A percentile compares a stretch with the other conserved stretches of the same genome.
Evolutionary conservation across 1,284 basidiomycete genomes (phyloP).

Genomic region (Trametes versicolor): DNA sequence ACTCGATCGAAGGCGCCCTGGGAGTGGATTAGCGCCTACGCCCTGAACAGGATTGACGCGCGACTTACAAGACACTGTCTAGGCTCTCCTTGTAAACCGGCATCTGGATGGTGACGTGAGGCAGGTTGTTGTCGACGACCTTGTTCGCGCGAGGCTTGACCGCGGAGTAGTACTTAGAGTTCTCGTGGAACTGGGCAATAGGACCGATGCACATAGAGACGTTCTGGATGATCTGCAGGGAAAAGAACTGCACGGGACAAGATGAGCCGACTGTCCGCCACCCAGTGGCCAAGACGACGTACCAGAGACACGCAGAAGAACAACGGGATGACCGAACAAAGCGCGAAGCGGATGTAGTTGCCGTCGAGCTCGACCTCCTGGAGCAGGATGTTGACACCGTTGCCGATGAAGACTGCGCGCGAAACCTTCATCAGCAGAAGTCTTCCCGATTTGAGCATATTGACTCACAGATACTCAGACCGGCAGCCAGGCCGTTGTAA

Average conservation of each 20-base stretch:
- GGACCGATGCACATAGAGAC: slow-evolving; percentile 55
- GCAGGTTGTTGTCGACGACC: slow-evolving; percentile 54
- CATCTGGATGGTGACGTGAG: slow-evolving; percentile 65
- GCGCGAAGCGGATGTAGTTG: slow-evolving; percentile 53
- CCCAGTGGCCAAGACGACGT: slow-evolving; percentile 15
- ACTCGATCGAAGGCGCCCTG: slow-evolving; percentile 55
- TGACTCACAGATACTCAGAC: slow-evolving; percentile 47
- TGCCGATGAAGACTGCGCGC: slow-evolving; percentile 50
- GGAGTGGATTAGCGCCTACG: background rate
- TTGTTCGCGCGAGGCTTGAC: slow-evolving; percentile 52
- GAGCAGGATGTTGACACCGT: slow-evolving; percentile 52
- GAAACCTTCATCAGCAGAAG: slow-evolving; percentile 5
- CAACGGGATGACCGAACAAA: slow-evolving; percentile 52
- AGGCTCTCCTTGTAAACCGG: slow-evolving; percentile 64
- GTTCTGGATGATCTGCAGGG: slow-evolving; percentile 51
- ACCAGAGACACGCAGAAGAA: slow-evolving; percentile 56
- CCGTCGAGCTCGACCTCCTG: slow-evolving; percentile 58
- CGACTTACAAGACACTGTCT: slow-evolving; percentile 49
- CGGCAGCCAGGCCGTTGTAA: slow-evolving; percentile 57
- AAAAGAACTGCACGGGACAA: slow-evolving; percentile 43
- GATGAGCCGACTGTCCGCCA: slow-evolving; percentile 26
- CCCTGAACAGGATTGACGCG: background rate
- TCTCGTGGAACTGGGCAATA: slow-evolving; percentile 59
- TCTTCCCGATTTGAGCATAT: background rate
- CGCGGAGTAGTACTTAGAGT: slow-evolving; percentile 59